Evolutionary conservation across 306 rosid species (phyloP).

Genomic region (Corylus americana): DNA sequence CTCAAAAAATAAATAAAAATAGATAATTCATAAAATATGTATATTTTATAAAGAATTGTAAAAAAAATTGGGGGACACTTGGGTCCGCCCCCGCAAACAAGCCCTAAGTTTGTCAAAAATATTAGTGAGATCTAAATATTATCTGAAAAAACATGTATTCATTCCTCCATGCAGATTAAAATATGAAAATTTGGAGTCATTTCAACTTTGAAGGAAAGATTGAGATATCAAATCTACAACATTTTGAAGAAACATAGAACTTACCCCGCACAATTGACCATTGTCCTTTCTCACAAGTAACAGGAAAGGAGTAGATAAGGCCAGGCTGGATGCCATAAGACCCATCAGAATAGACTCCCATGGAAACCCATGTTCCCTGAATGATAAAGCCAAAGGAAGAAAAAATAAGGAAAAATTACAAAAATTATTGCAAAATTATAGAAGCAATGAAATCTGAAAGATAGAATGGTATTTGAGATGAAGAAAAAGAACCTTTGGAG

Average conservation of each 20-base stretch:
- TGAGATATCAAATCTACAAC: neutral
- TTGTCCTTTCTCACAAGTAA: constrained; percentile 82
- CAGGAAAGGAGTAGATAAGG: constrained; percentile 89
- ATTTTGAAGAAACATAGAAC: neutral
- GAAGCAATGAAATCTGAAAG: neutral
- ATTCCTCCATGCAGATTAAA: neutral
- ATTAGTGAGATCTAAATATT: neutral
- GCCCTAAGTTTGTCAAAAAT: neutral
- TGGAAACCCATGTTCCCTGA: constrained; percentile 82
- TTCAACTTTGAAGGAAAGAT: neutral
- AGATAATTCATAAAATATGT: no score
- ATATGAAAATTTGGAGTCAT: neutral
- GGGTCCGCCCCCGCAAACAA: no score
- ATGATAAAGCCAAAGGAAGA: constrained; percentile 15
- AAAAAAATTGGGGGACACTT: no score
- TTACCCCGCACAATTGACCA: constrained; percentile 88
- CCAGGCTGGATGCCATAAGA: constrained; percentile 76
- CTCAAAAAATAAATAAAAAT: no score
- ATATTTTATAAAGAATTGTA: no score
- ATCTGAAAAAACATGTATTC: neutral
- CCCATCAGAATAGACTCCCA: constrained; percentile 96
- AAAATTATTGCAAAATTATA: neutral
- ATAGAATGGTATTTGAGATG: constrained; percentile 17
- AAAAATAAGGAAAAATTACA: neutral
- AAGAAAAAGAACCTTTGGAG: constrained; percentile 58